Evolutionary conservation across 306 rosid genomes (phyloP).

Genomic region (Clitoria ternatea): DNA sequence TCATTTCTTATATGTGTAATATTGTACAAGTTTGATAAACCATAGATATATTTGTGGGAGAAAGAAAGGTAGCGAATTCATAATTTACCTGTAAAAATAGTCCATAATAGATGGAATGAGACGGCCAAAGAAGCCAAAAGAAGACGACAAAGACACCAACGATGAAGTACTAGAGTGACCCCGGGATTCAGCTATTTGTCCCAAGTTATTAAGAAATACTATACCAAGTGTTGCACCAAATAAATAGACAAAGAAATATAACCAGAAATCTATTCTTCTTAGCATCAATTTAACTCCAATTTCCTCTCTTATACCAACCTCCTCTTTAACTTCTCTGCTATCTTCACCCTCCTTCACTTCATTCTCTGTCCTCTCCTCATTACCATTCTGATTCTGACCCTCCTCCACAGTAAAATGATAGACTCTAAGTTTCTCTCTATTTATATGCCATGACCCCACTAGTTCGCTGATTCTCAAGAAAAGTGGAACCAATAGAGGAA

Average conservation of each 20-base stretch:
- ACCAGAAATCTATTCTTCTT: slow-evolving; percentile 69
- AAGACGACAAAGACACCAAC: slow-evolving; percentile 70
- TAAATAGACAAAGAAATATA: slow-evolving; percentile 57
- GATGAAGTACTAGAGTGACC: slow-evolving; percentile 47
- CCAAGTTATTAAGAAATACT: slow-evolving; percentile 72
- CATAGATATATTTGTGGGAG: too few relatives aligned
- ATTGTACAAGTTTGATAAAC: too few relatives aligned
- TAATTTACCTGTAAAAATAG: slow-evolving; percentile 49
- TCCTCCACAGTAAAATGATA: slow-evolving; percentile 41
- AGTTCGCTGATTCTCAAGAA: slow-evolving; percentile 28
- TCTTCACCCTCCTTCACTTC: slow-evolving; percentile 10
- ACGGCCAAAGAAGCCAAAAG: slow-evolving; percentile 86
- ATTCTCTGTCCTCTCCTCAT: slow-evolving; percentile 13
- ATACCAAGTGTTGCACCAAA: slow-evolving; percentile 70
- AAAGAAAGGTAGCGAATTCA: neutral
- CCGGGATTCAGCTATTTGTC: slow-evolving; percentile 82
- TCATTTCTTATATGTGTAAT: too few relatives aligned
- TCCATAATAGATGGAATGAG: slow-evolving; percentile 68
- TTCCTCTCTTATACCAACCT: slow-evolving; percentile 43
- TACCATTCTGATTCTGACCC: neutral
- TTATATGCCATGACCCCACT: slow-evolving; percentile 21
- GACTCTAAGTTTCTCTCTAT: slow-evolving; percentile 40
- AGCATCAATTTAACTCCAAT: slow-evolving; percentile 61
- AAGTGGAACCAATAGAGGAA: slow-evolving; percentile 41
- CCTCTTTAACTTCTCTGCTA: neutral